Evolutionary conservation across 768 basidiomycete species (phyloP).

Genomic region (Termitomyces sp.): DNA sequence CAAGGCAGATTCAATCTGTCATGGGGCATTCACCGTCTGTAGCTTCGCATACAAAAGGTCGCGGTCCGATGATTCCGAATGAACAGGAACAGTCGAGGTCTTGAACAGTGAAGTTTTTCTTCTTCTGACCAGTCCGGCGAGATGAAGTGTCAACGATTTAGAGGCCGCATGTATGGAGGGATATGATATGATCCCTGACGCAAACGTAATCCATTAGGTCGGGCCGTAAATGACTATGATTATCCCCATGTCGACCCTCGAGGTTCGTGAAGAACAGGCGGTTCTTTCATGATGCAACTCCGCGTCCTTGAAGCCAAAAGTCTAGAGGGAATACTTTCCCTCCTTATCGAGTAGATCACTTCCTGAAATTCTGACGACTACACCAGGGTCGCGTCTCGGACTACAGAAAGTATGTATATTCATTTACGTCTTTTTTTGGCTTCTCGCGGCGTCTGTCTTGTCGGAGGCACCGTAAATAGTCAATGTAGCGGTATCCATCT

Average conservation of each 20-base stretch:
- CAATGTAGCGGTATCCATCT: neutral
- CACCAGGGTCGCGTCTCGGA: neutral
- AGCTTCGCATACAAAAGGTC: too few species aligned
- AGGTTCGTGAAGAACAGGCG: neutral
- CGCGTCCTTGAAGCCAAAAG: neutral
- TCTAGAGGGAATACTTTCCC: neutral
- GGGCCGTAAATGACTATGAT: neutral
- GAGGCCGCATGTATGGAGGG: neutral
- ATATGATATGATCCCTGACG: neutral
- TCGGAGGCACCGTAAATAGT: neutral
- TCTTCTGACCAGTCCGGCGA: too few species aligned
- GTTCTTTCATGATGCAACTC: neutral
- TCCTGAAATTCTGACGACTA: neutral
- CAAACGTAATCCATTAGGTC: neutral
- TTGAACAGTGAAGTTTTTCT: neutral
- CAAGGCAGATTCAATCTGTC: too few species aligned
- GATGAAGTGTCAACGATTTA: neutral
- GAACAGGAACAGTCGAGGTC: neutral
- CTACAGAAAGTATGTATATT: too few species aligned
- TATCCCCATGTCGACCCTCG: neutral
- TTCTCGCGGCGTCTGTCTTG: neutral
- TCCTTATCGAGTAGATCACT: neutral
- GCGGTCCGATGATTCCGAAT: neutral
- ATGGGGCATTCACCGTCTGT: too few species aligned
- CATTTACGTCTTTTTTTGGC: neutral